Percentiles rank a stretch among this genome's conserved stretches.
Conservation (phyloP, 305 asterid species). For the Lippia alba region DNA sequence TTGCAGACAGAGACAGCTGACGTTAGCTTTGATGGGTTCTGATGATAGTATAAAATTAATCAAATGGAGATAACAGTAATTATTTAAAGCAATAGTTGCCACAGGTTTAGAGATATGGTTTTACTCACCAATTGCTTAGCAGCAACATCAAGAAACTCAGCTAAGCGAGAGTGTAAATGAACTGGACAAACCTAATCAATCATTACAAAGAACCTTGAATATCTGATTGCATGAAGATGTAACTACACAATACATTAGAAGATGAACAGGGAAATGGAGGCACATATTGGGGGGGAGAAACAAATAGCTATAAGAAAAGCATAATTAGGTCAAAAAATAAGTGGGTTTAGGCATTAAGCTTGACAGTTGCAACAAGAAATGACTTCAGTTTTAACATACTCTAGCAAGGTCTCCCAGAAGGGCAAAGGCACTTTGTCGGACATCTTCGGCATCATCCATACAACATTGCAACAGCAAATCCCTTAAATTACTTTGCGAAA, state of each 20-base stretch:
- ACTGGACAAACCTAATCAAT: conserved; percentile 84
- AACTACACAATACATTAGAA: not conserved
- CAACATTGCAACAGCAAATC: conserved; percentile 97
- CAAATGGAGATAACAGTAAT: conserved; percentile 24
- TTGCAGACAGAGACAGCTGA: conserved; percentile 93
- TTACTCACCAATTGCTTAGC: conserved; percentile 88
- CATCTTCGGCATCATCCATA: conserved; percentile 90
- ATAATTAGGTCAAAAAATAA: conserved; percentile 10
- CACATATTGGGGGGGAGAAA: conserved; percentile 4
- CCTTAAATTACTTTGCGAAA: conserved; percentile 87
- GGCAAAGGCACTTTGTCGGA: conserved; percentile 98
- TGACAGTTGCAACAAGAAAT: conserved; percentile 22
- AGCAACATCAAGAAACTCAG: conserved; percentile 88
- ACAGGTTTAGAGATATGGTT: conserved; percentile 26
- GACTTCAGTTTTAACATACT: conserved; percentile 53
- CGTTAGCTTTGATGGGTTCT: conserved; percentile 83
- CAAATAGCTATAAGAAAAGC: not conserved
- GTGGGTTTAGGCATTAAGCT: conserved; percentile 6
- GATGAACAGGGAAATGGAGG: conserved; percentile 2
- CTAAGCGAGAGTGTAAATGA: conserved; percentile 80
- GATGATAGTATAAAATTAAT: conserved; percentile 37
- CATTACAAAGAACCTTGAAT: conserved; percentile 29
- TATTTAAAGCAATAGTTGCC: not conserved
- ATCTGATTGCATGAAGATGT: conserved; percentile 11
- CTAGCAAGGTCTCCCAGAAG: conserved; percentile 98